Evolutionary conservation across 2,329 filamentous ascomycete genomes (phyloP), one percentile per base, ranked within the genome.

Genomic region (Whalleya microplaca): DNA sequence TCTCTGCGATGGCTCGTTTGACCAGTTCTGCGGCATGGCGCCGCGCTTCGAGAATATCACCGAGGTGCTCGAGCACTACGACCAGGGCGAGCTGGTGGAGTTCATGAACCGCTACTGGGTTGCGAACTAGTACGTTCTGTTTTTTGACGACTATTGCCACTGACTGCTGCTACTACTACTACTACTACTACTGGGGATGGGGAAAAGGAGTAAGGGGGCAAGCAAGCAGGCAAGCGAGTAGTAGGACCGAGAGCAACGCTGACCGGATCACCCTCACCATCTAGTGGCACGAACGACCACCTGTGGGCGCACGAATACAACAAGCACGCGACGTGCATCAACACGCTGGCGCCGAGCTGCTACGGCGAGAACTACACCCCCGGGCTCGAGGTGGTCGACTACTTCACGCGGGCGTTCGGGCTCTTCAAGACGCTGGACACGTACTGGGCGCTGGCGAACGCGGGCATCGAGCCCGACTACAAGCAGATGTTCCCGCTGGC

Each of bases 271-370:
- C 14, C 32, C 10, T 37, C 32, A 19, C 14, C 21, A 27, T 45
- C 19, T 52, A 73, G 73, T 52, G 75, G 75, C 21, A 67, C 71
- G 20, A 78, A 78, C 62, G 67, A 73, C 29, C 70, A 74, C 50
- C 69, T 91, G 65, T 91, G 88, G 88, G 79, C 84, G 64, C 86
- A 89, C 72, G 88, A 91, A 69, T 91, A 86, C 83, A 79, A 80
- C 71, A 90, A 89, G 71, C 87, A 91, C 70, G 88, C 84, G 29
- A 90, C 87, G 12, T 91, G 88, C 74, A 85, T 91, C 66, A 86
- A 84, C 68, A 91, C 88, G 0, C 81, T 91, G 45, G 75, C 86
- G 2, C 82, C 86, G 0, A 67, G 74, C 19, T 91, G 88, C 78
- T 91, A 90, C 74, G 75, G 76, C 40, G 74, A 80, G 53, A 81